phyloP scores from a whole-genome alignment of 805 yeast genomes.

The Schizosaccharomyces pombe region DNA sequence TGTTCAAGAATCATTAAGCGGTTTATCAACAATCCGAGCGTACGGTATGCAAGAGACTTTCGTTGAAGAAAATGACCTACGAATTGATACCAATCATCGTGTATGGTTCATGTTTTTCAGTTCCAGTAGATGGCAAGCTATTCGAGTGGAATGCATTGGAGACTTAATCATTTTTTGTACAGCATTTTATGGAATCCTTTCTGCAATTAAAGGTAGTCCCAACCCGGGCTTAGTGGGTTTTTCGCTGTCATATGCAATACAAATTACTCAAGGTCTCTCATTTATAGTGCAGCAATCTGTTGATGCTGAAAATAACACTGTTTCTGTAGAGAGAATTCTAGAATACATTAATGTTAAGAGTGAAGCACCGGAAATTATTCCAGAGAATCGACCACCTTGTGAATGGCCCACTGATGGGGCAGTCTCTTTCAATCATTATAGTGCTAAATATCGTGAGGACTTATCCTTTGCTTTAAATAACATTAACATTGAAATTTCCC shows the following conservation, averaged over 20 bases:
- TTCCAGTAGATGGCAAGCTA: slow-evolving; percentile 95
- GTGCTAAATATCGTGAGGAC: slow-evolving; percentile 65
- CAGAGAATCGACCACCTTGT: slow-evolving; percentile 39
- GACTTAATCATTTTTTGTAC: slow-evolving; percentile 70
- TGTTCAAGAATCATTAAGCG: slow-evolving; percentile 57
- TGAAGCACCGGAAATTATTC: slow-evolving; percentile 64
- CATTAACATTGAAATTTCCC: slow-evolving; percentile 37
- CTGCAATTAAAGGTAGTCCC: slow-evolving; percentile 42
- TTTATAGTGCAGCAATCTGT: slow-evolving; percentile 99
- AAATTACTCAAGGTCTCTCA: slow-evolving; percentile 75
- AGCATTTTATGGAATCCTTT: slow-evolving; percentile 54
- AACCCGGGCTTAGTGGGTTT: slow-evolving; percentile 91
- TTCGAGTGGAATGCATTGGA: slow-evolving; percentile 75
- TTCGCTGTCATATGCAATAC: slow-evolving; percentile 78
- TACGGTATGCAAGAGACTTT: slow-evolving; percentile 46
- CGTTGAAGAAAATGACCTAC: slow-evolving; percentile 26
- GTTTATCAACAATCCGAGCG: slow-evolving; percentile 59
- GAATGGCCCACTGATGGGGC: slow-evolving; percentile 57
- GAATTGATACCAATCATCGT: slow-evolving; percentile 62
- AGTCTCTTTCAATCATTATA: slow-evolving; percentile 43
- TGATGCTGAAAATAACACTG: slow-evolving; percentile 92
- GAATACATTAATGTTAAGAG: slow-evolving; percentile 59
- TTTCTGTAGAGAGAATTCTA: slow-evolving; percentile 79
- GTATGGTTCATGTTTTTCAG: slow-evolving; percentile 82
- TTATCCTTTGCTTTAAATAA: slow-evolving; percentile 56